A percentile compares a stretch with the other conserved stretches of the same genome.
phyloP scores from a whole-genome alignment of 257 asterid genomes.

The Craterostigma plantagineum region DNA sequence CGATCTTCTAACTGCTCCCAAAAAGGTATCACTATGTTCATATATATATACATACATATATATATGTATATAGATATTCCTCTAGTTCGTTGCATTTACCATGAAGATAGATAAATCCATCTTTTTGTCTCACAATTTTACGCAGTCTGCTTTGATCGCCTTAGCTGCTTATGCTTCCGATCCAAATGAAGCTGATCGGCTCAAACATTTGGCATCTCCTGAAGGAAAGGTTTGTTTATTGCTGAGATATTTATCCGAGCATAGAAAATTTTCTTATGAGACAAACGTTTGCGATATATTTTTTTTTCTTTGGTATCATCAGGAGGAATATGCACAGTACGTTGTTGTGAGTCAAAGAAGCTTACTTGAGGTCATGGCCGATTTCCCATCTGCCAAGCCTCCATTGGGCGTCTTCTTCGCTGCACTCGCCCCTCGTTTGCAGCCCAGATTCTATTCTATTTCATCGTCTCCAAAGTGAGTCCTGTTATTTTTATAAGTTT shows the following conservation, averaged over 20 bases:
- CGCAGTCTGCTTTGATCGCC: slow-evolving; percentile 66
- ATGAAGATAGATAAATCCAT: slow-evolving; percentile 1
- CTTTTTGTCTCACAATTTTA: slow-evolving; percentile 11
- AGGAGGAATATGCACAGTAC: slow-evolving; percentile 86
- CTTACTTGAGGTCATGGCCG: slow-evolving; percentile 79
- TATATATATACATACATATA: too few relatives aligned
- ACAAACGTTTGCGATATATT: background rate
- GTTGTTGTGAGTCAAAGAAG: slow-evolving; percentile 68
- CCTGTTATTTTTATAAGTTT: background rate
- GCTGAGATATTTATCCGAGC: too few relatives aligned
- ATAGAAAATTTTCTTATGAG: background rate
- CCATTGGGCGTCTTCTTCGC: slow-evolving; percentile 94
- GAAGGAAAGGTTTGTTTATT: slow-evolving; percentile 58
- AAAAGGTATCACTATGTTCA: slow-evolving; percentile 34
- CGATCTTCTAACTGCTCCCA: slow-evolving; percentile 79
- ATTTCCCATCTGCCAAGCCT: slow-evolving; percentile 75
- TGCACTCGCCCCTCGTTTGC: slow-evolving; percentile 73
- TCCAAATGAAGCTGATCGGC: slow-evolving; percentile 62
- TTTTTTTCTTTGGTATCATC: slow-evolving; percentile 4
- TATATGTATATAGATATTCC: background rate
- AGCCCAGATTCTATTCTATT: slow-evolving; percentile 85
- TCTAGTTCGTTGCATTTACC: background rate
- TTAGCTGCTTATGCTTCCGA: slow-evolving; percentile 80
- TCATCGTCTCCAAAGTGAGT: slow-evolving; percentile 86
- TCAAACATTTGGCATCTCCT: slow-evolving; percentile 72